A percentile compares a stretch with the other conserved stretches of the same genome.
These are phyloP conservation scores for Sugiyamaella xylanicola DNA, from an alignment of 1,139 yeast species.

Conservation along the genomic window DNA sequence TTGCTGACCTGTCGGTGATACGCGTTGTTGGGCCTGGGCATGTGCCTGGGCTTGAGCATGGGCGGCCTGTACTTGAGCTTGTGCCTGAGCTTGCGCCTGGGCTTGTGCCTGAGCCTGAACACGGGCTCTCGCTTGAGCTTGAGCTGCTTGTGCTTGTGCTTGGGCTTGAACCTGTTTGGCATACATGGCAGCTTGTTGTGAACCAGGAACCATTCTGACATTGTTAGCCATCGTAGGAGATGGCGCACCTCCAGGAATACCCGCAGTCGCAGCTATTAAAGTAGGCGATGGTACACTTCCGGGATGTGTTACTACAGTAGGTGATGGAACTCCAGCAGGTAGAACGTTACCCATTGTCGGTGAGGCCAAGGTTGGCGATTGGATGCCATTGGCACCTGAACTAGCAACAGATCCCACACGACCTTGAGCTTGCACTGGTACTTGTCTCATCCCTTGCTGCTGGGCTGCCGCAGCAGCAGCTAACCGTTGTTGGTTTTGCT, in stretches of 20 bases:
- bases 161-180: conserved; percentile 31
- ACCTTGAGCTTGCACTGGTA: conserved; percentile 8
- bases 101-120: conserved; percentile 29
- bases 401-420: neutral
- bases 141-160: conserved; percentile 9
- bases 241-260: neutral
- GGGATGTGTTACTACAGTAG: neutral
- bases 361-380: conserved; percentile 9
- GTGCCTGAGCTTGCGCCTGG: conserved; percentile 8
- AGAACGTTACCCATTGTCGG: conserved; percentile 14
- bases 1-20: conserved; percentile 33
- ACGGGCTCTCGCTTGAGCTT: conserved; percentile 15
- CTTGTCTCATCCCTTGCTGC: conserved; percentile 4
- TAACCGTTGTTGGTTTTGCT: conserved; percentile 24
- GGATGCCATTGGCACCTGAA: conserved; percentile 5
- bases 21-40: conserved; percentile 17
- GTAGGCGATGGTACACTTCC: conserved; percentile 11
- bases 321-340: conserved; percentile 7
- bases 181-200: conserved; percentile 24
- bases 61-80: conserved; percentile 2
- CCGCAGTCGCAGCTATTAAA: neutral
- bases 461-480: conserved; percentile 9
- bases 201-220: conserved; percentile 17
- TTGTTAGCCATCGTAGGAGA: conserved; percentile 12
- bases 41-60: conserved; percentile 10